Evolutionary conservation across 2,329 filamentous ascomycete genomes (phyloP), one percentile per base, ranked within the genome.

Genomic region (Neofusicoccum parvum): DNA sequence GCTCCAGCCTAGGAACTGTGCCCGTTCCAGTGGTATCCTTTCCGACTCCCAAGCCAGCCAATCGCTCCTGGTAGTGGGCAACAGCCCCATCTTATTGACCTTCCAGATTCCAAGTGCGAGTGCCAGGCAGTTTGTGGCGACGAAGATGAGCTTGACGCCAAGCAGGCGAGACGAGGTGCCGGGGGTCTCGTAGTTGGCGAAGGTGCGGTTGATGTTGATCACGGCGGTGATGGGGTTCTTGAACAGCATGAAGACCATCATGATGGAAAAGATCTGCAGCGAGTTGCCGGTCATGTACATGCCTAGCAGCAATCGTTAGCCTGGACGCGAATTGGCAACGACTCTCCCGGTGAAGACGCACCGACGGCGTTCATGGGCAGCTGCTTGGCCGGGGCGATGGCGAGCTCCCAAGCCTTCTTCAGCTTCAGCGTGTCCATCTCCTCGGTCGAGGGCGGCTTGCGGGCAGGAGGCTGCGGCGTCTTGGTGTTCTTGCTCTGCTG

Each of bases 221-320:
- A 98, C 82, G 39, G 94, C 95, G 79, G 92, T 87, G 67, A 99
- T 86, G 10, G 95, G 95, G 70, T 92, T 96, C 84, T 98, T 98
- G 86, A 99, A 99, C 51, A 96, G 89, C 91, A 97, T 98, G 74
- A 94, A 94, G 17, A 98, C 94, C 94, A 98, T 99, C 92, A 98
- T 98, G 80, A 99, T 98, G 80, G 91, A 96, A 83, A 99, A 99
- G 70, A 99, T 98, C 78, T 99, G 95, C 53, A 99, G 87, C 68
- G 92, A 93, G 82, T 98, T 99, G 74, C 95, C 95, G 37, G 94
- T 96, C 95, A 99, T 99, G 86, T 99, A 99, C 93, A 98, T 98
- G 89, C 78, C 77, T 79, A 34, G 6, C 36, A 4, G 15, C 32
- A 27, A 43, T 27, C 11, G 27, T 60, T 23, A 48, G 36, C 20